phyloP scores from a whole-genome alignment of 768 basidiomycete species.

The Collybiopsis confluens region DNA sequence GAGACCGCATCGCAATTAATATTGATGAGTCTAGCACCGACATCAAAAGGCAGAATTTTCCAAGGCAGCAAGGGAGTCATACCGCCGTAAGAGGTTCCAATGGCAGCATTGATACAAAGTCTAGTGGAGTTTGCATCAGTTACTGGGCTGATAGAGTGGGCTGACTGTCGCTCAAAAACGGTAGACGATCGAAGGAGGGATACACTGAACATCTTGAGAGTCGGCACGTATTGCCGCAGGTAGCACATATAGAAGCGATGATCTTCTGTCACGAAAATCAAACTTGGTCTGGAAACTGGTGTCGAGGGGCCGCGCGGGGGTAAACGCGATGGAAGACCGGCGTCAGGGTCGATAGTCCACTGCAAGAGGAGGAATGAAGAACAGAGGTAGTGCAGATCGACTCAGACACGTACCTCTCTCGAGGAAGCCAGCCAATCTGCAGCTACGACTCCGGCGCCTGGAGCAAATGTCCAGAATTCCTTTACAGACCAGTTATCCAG shows the following conservation, averaged over 20 bases:
- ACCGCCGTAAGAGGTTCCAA: slow-evolving; percentile 63
- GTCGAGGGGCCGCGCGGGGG: slow-evolving; percentile 55
- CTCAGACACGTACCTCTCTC: slow-evolving; percentile 47
- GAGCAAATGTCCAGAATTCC: slow-evolving; percentile 51
- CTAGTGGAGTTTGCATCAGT: slow-evolving; percentile 34
- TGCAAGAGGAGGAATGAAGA: slow-evolving; percentile 18
- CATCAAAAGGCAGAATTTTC: not conserved
- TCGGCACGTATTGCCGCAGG: slow-evolving; percentile 39
- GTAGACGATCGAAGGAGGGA: slow-evolving; percentile 38
- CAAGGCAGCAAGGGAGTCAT: slow-evolving; percentile 5
- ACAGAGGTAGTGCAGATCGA: slow-evolving; percentile 1
- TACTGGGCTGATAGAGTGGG: slow-evolving; percentile 23
- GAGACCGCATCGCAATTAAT: slow-evolving; percentile 60
- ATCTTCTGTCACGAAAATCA: slow-evolving; percentile 63
- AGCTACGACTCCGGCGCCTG: slow-evolving; percentile 53
- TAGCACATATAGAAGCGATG: slow-evolving; percentile 54
- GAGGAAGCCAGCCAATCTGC: slow-evolving; percentile 57
- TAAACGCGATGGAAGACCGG: slow-evolving; percentile 48
- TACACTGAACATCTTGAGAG: slow-evolving; percentile 44
- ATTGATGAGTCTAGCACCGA: slow-evolving; percentile 45
- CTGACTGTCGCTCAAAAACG: slow-evolving; percentile 30
- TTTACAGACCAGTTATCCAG: slow-evolving; percentile 59
- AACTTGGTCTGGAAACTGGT: slow-evolving; percentile 48
- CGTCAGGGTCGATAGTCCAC: slow-evolving; percentile 46
- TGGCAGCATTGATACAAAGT: slow-evolving; percentile 53